Conservation (phyloP, 2,329 filamentous ascomycete species). For the Monosporascus cannonballus region DNA sequence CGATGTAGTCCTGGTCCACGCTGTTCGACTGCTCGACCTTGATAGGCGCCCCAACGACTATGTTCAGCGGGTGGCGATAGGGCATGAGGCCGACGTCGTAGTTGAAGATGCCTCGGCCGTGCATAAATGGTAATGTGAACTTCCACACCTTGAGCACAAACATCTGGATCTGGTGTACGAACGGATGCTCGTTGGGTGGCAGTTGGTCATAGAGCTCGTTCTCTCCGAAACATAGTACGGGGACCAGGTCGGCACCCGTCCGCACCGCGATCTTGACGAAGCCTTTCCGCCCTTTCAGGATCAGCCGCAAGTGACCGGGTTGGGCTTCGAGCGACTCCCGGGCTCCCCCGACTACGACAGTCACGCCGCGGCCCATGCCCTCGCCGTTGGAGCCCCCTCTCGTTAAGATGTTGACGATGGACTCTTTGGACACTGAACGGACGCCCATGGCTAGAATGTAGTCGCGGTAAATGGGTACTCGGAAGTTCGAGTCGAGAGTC, state of each 20-base stretch:
- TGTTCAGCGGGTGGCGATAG: constrained; percentile 78
- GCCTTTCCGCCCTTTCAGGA: constrained; percentile 79
- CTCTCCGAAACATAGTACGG: constrained; percentile 88
- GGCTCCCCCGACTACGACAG: constrained; percentile 90
- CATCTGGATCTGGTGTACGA: constrained; percentile 76
- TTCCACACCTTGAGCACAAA: constrained; percentile 79
- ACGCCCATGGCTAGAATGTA: constrained; percentile 88
- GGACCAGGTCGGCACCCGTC: constrained; percentile 88
- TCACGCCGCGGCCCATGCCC: constrained; percentile 92
- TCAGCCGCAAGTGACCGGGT: constrained; percentile 68
- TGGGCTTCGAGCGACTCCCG: constrained; percentile 86
- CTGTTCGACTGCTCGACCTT: constrained; percentile 55
- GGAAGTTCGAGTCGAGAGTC: constrained; percentile 94
- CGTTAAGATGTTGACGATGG: constrained; percentile 80
- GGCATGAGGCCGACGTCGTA: constrained; percentile 97
- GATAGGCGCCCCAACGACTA: constrained; percentile 83
- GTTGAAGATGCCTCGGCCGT: constrained; percentile 90
- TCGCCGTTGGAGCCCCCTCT: constrained; percentile 71
- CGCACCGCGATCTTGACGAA: constrained; percentile 92
- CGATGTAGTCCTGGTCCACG: constrained; percentile 69
- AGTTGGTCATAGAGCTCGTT: constrained; percentile 95
- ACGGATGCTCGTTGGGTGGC: constrained; percentile 67
- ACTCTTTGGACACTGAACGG: constrained; percentile 83
- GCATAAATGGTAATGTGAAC: constrained; percentile 86
- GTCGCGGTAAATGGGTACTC: constrained; percentile 87